Evolutionary conservation across 1,284 basidiomycete species (phyloP).

Genomic region (Moesziomyces globuligerus): DNA sequence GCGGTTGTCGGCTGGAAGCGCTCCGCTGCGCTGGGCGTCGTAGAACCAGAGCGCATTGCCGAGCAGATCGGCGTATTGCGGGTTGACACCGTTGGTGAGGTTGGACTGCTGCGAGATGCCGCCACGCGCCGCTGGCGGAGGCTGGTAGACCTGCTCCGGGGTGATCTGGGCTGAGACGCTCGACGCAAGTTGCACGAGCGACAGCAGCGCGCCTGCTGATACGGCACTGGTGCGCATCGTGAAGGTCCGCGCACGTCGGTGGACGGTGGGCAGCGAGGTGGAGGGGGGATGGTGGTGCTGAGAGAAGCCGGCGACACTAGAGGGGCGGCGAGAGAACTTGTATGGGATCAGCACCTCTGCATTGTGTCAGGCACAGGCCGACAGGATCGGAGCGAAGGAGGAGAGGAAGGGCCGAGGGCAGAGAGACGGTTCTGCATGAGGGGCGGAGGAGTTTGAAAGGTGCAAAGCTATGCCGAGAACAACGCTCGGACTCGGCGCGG

Average conservation of each 20-base stretch:
- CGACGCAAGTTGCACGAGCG: slow-evolving; percentile 7
- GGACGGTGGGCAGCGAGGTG: neutral
- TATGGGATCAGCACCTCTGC: no score
- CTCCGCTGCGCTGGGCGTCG: slow-evolving; percentile 86
- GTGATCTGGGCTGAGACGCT: slow-evolving; percentile 27
- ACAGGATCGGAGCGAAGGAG: neutral
- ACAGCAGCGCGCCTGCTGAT: slow-evolving; percentile 4
- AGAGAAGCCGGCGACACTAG: neutral
- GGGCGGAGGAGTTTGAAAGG: slow-evolving; percentile 11
- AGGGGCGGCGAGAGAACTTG: no score
- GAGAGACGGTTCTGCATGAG: neutral
- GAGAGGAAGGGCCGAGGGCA: neutral
- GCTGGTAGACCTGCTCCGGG: slow-evolving; percentile 23
- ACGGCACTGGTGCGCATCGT: slow-evolving; percentile 12
- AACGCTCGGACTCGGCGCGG: neutral
- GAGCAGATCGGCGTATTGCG: slow-evolving; percentile 81
- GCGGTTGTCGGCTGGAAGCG: slow-evolving; percentile 76
- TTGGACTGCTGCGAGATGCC: slow-evolving; percentile 28
- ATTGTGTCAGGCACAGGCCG: no score
- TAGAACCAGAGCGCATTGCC: slow-evolving; percentile 88
- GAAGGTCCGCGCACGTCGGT: neutral
- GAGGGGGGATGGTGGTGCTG: neutral
- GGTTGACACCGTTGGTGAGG: slow-evolving; percentile 38
- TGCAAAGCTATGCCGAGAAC: neutral
- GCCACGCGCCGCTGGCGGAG: slow-evolving; percentile 26